Conservation (phyloP, 306 rosid genomes). For the Citrullus colocynthis region DNA sequence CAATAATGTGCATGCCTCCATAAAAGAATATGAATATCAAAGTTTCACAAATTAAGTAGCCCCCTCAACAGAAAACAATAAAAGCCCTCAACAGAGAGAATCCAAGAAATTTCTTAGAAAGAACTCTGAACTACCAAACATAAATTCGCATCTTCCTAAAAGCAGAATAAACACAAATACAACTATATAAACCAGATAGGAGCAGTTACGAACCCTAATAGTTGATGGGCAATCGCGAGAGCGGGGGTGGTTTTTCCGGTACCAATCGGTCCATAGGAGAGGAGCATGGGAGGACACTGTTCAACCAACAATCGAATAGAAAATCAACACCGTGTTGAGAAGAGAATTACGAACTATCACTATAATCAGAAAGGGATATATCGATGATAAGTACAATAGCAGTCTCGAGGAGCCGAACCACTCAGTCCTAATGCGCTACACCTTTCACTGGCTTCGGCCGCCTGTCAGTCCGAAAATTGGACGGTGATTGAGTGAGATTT, state of each 20-base stretch:
- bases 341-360: neutral
- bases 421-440: slow-evolving; percentile 87
- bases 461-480: slow-evolving; percentile 18
- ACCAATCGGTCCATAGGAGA: too few relatives aligned
- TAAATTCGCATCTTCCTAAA: neutral
- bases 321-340: neutral
- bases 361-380: neutral
- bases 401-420: slow-evolving; percentile 80
- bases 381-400: slow-evolving; percentile 32
- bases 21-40: too few relatives aligned
- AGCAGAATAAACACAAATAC: neutral
- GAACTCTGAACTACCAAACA: neutral
- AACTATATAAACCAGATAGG: neutral
- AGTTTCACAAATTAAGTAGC: too few relatives aligned
- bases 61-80: neutral
- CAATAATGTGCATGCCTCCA: too few relatives aligned
- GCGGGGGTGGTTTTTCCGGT: too few relatives aligned
- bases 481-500: too few relatives aligned
- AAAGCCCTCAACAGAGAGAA: neutral
- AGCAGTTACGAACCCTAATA: neutral
- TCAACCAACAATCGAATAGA: neutral
- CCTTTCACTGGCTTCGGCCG: slow-evolving; percentile 86
- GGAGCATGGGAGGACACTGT: too few relatives aligned
- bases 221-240: too few relatives aligned
- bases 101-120: neutral